Evolutionary conservation across 169 alveolate genomes (phyloP), one percentile per base, ranked within the genome.

Genomic region (Cryptosporidium parvum): DNA sequence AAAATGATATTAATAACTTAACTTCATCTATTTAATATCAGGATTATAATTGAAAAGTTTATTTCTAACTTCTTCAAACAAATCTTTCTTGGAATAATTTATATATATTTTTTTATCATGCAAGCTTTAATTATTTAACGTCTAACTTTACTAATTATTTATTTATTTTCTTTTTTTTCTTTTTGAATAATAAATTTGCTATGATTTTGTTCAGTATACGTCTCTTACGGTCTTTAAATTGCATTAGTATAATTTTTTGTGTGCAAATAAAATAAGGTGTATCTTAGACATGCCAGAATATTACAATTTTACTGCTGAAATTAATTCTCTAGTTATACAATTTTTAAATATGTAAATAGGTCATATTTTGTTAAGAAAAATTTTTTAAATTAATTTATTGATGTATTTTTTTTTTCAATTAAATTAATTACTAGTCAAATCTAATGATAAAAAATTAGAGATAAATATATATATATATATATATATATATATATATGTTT

Each of bases 211-310:
- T 4, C 67, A 14, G 67, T 56, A 56, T 65, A 14, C 48, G 72
- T 65, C 72, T 65, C 72, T 65, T 52, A 65, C 72, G 72, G 72
- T 65, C 72, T 65, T 65, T 62, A 29, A 56, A 14, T 21, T 23
- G 7, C 37, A 56, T 56, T 56, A 26, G 5, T 56, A 56, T 56
- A 23, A 56, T 56, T 56, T 56, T 56, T 56, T 56, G 67, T 56
- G 67, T 56, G 67, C 35, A 26, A 23, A n/a, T 56, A 56, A 3
- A 56, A 23, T 45, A 45, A 45, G 53, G 21, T 45, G 56, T 45
- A 45, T 45, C 56, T 45, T 45, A 45, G 56, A 45, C 56, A 45
- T 45, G 16, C 21, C 56, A 45, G 56, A 45, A 16, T 14, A 45
- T 14, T 45, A 45, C 2, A 45, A 45, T 14, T 45, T 16, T 12